A percentile compares a stretch with the other conserved stretches of the same genome.
These are phyloP conservation scores for Pichia norvegensis DNA, from an alignment of 1,139 yeast species.

Conservation along the genomic window DNA sequence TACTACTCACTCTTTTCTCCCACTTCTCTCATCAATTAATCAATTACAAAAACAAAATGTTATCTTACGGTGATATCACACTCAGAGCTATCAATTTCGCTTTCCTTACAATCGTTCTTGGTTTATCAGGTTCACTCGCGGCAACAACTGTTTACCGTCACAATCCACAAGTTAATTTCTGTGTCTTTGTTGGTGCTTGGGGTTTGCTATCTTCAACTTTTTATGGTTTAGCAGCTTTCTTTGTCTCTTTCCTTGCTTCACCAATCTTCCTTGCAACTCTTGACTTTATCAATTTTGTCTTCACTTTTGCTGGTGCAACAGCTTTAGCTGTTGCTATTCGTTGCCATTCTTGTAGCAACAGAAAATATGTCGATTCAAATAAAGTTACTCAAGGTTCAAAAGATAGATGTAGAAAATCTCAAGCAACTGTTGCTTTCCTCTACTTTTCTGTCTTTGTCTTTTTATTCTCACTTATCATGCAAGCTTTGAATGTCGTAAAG, in stretches of 20 bases:
- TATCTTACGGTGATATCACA: conserved; percentile 66
- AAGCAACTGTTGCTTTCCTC: conserved; percentile 84
- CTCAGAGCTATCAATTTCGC: conserved; percentile 69
- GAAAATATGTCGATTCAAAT: conserved; percentile 54
- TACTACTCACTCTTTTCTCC: not conserved
- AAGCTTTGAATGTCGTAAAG: conserved; percentile 47
- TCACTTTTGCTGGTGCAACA: conserved; percentile 90
- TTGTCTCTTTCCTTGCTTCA: conserved; percentile 76
- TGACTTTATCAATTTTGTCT: conserved; percentile 83
- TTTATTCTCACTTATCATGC: conserved; percentile 59
- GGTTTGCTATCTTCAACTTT: conserved; percentile 72
- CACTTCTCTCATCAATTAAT: not conserved
- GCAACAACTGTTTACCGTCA: conserved; percentile 48
- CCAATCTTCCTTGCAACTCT: conserved; percentile 66
- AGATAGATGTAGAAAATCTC: conserved; percentile 92
- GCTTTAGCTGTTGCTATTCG: conserved; percentile 88
- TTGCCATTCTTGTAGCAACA: conserved; percentile 76
- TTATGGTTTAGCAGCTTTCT: conserved; percentile 73
- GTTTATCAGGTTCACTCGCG: conserved; percentile 79
- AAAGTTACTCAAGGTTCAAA: conserved; percentile 64
- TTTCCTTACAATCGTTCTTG: conserved; percentile 70
- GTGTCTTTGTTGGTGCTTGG: conserved; percentile 79
- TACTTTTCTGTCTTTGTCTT: conserved; percentile 78
- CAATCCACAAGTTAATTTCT: conserved; percentile 84
- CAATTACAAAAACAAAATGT: conserved; percentile 24